Conservation (phyloP, 805 yeast species). For the Cyberlindnera japonica region DNA sequence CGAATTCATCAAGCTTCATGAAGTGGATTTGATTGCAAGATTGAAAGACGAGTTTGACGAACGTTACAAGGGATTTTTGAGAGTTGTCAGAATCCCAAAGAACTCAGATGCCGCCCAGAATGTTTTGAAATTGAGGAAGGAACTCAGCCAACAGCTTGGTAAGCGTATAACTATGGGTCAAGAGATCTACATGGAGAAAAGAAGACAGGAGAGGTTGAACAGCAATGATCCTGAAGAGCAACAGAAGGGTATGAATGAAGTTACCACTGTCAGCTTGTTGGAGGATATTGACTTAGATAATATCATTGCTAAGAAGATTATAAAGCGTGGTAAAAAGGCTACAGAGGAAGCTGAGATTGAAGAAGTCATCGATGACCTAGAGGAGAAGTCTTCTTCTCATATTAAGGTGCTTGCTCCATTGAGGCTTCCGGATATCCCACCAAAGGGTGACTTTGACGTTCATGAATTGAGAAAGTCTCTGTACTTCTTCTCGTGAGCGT, state of each 20-base stretch:
- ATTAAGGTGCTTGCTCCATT: conserved; percentile 57
- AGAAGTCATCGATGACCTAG: conserved; percentile 13
- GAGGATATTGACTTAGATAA: conserved; percentile 20
- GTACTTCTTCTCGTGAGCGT: conserved; percentile 67
- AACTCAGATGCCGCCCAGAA: conserved; percentile 47
- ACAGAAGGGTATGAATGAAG: conserved; percentile 50
- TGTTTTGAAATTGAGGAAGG: conserved; percentile 46
- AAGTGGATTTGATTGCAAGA: conserved; percentile 63
- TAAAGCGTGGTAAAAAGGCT: not conserved
- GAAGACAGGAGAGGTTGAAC: conserved; percentile 50
- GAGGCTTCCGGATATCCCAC: conserved; percentile 67
- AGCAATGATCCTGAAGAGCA: conserved; percentile 49
- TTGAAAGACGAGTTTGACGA: conserved; percentile 75
- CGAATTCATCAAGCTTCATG: conserved; percentile 75
- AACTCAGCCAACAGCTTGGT: conserved; percentile 45
- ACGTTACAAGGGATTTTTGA: conserved; percentile 71
- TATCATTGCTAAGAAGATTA: conserved; percentile 10
- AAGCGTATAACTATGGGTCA: conserved; percentile 59
- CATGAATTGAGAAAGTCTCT: conserved; percentile 62
- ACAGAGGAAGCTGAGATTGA: conserved; percentile 9
- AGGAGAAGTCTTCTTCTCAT: conserved; percentile 10
- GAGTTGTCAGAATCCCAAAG: conserved; percentile 52
- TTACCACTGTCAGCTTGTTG: conserved; percentile 66
- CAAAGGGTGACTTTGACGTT: conserved; percentile 82
- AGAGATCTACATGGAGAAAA: conserved; percentile 68